These are phyloP conservation scores for Aspergillus ellipticus DNA, from an alignment of 495 filamentous ascomycete genomes.

Conservation along the genomic window DNA sequence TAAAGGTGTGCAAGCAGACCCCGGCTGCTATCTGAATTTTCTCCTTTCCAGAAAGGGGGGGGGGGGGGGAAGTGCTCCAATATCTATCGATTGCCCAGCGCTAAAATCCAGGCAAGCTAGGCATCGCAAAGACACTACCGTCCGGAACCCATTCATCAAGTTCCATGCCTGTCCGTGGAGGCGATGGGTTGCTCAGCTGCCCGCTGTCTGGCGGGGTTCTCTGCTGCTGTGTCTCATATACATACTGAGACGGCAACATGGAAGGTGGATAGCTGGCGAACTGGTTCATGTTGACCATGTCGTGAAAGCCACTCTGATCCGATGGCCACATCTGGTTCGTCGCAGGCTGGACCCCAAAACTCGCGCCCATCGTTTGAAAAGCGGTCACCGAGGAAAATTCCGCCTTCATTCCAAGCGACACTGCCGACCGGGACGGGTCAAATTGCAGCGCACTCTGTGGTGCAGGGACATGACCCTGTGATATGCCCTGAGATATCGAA, in stretches of 20 bases:
- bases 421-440: constrained; percentile 7
- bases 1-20: neutral
- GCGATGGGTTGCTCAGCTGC: constrained; percentile 3
- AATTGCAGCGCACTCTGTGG: constrained; percentile 12
- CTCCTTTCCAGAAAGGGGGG: neutral
- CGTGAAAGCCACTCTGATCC: constrained; percentile 2
- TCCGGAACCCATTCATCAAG: constrained; percentile 38
- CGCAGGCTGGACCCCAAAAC: constrained; percentile 11
- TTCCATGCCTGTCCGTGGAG: constrained; percentile 28
- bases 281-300: constrained; percentile 6
- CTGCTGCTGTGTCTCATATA: constrained; percentile 25
- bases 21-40: neutral
- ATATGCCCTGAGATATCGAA: constrained; percentile 6
- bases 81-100: neutral
- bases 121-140: constrained; percentile 33
- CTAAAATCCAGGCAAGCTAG: constrained; percentile 32
- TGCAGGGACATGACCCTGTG: constrained; percentile 4
- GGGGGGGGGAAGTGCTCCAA: too few relatives aligned
- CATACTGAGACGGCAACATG: constrained; percentile 21
- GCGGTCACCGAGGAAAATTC: constrained; percentile 14
- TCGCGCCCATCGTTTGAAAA: constrained; percentile 26
- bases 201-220: constrained; percentile 13
- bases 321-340: constrained; percentile 11
- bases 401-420: constrained; percentile 14
- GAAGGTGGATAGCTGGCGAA: constrained; percentile 11